Percentiles rank a stretch among this genome's conserved stretches.
Conservation (phyloP, 2,329 filamentous ascomycete genomes). For the Calonectria fujianensis region DNA sequence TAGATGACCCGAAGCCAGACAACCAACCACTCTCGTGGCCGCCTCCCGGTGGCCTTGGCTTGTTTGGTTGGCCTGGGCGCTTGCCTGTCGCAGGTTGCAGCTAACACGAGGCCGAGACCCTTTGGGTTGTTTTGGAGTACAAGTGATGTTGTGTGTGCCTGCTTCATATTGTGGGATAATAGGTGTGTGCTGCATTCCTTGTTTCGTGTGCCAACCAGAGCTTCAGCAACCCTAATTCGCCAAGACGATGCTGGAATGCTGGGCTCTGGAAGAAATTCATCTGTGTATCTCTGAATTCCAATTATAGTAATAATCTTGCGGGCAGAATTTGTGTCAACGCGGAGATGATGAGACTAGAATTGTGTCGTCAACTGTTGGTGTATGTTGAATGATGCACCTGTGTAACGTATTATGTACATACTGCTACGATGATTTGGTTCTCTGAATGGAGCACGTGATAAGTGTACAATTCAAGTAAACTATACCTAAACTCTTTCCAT, state of each 20-base stretch:
- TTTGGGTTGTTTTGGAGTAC: background rate
- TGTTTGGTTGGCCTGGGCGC: background rate
- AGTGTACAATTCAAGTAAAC: background rate
- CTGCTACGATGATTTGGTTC: background rate
- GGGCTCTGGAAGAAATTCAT: background rate
- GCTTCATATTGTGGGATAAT: background rate
- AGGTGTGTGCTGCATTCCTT: background rate
- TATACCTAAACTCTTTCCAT: background rate
- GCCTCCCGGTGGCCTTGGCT: too few relatives aligned
- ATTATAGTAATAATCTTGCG: background rate
- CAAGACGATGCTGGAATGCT: background rate
- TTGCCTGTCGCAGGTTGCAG: background rate
- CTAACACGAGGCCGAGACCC: background rate
- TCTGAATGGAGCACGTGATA: background rate
- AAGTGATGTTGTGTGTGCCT: background rate
- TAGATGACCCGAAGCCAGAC: background rate
- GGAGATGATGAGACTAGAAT: background rate
- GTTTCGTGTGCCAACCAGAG: background rate
- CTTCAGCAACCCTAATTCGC: background rate
- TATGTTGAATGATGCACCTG: background rate
- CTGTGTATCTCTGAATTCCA: background rate
- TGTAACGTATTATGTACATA: background rate
- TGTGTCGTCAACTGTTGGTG: background rate
- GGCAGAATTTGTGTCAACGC: background rate
- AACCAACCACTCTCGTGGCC: too few relatives aligned